phyloP scores from a whole-genome alignment of 1,139 yeast genomes.

The Suhomyces atakaporum region DNA sequence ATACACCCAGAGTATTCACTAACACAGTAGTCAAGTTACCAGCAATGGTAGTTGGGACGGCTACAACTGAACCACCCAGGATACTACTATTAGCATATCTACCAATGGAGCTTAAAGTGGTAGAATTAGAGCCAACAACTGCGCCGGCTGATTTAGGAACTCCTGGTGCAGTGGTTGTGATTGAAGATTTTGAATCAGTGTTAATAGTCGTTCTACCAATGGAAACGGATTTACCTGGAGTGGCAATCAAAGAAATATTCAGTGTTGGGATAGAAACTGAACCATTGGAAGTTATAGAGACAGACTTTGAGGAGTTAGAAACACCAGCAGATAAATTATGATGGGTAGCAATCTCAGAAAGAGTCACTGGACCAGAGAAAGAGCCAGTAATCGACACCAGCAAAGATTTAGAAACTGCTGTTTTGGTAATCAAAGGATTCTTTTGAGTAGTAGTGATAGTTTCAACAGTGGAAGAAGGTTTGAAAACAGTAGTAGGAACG shows the following conservation, averaged over 20 bases:
- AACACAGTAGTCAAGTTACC: neutral
- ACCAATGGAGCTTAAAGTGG: conserved; percentile 1
- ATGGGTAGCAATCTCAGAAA: conserved; percentile 1
- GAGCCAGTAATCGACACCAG: conserved; percentile 13
- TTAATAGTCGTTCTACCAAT: no score
- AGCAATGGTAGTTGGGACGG: neutral
- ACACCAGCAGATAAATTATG: neutral
- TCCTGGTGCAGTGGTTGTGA: neutral
- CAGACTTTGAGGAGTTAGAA: neutral
- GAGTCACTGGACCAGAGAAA: conserved; percentile 12
- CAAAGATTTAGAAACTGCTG: conserved; percentile 20
- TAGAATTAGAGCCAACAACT: neutral
- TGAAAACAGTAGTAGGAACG: conserved; percentile 23
- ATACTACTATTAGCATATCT: conserved; percentile 2
- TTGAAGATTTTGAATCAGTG: no score
- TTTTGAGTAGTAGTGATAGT: conserved; percentile 24
- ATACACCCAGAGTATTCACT: conserved; percentile 2
- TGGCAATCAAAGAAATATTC: neutral
- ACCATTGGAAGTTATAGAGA: neutral
- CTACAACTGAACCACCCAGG: neutral
- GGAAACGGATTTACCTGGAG: neutral
- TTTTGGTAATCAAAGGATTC: conserved; percentile 32
- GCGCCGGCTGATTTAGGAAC: neutral
- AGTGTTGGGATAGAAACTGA: neutral
- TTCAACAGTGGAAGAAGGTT: conserved; percentile 20